Evolutionary conservation across 257 asterid species (phyloP).

Genomic region (Solanum medicagineum): DNA sequence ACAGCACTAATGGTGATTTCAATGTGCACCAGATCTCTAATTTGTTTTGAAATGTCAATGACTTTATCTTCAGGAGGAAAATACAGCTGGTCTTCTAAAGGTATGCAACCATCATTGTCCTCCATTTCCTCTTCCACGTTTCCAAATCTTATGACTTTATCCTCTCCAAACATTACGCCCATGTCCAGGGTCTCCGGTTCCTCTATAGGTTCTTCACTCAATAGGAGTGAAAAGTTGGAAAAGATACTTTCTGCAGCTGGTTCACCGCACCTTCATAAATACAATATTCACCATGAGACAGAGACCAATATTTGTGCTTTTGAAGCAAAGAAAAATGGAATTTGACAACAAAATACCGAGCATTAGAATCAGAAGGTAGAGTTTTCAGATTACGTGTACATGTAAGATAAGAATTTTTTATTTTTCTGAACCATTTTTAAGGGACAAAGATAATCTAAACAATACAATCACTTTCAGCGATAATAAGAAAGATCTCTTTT

Average conservation of each 20-base stretch:
- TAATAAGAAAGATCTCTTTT: not conserved
- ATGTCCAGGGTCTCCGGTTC: constrained; percentile 49
- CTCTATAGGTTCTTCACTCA: constrained; percentile 57
- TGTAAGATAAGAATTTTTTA: not conserved
- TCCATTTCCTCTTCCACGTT: constrained; percentile 14
- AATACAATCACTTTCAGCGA: not conserved
- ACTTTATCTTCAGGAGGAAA: constrained; percentile 48
- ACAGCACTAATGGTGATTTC: constrained; percentile 68
- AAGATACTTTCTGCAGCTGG: constrained; percentile 65
- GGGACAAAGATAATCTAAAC: not conserved
- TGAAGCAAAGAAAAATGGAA: not conserved
- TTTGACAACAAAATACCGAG: not conserved
- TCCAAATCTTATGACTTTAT: constrained; percentile 11
- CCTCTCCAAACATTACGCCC: constrained; percentile 48
- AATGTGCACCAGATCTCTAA: constrained; percentile 75
- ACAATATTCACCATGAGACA: not conserved
- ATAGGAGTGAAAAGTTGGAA: constrained; percentile 53
- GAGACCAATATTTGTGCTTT: not conserved
- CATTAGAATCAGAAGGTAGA: not conserved
- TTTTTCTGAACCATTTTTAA: not conserved
- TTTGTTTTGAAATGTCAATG: constrained; percentile 75
- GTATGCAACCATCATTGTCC: constrained; percentile 35
- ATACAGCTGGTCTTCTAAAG: constrained; percentile 61
- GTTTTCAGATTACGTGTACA: not conserved
- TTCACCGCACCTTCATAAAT: constrained; percentile 64